Percentiles rank a stretch among this genome's conserved stretches.
Conservation (phyloP, 1,284 basidiomycete species). For the Schizophyllum amplum region DNA sequence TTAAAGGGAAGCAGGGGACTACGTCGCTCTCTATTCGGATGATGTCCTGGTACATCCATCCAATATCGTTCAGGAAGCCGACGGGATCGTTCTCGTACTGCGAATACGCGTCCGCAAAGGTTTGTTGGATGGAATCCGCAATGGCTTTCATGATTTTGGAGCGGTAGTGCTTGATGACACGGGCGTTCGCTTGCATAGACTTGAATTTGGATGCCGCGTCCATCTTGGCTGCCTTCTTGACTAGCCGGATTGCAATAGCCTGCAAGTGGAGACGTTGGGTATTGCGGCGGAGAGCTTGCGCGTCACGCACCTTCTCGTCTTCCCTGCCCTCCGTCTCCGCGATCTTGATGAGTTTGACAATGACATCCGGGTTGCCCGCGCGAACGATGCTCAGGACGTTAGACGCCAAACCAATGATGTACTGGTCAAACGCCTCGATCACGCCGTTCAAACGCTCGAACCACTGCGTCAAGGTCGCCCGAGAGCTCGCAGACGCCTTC, state of each 20-base stretch:
- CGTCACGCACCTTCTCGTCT: conserved; percentile 77
- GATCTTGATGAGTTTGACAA: conserved; percentile 91
- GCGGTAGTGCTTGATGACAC: conserved; percentile 94
- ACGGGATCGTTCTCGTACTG: conserved; percentile 58
- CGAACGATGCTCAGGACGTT: conserved; percentile 79
- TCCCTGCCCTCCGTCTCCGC: conserved; percentile 89
- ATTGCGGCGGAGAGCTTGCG: neutral
- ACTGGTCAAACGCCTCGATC: conserved; percentile 80
- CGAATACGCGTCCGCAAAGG: conserved; percentile 66
- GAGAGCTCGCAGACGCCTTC: conserved; percentile 64
- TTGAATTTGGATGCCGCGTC: conserved; percentile 88
- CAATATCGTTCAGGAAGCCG: conserved; percentile 71
- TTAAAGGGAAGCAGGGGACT: conserved; percentile 86
- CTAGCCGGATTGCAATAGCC: conserved; percentile 88
- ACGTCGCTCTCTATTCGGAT: conserved; percentile 85
- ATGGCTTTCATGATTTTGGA: conserved; percentile 85
- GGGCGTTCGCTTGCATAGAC: conserved; percentile 88
- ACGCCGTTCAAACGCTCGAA: conserved; percentile 87
- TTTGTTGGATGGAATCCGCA: conserved; percentile 65
- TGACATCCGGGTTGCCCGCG: conserved; percentile 73
- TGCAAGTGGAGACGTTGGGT: conserved; percentile 22
- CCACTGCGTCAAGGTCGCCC: conserved; percentile 65
- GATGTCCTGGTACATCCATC: conserved; percentile 95
- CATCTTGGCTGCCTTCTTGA: conserved; percentile 86
- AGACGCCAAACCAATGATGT: conserved; percentile 73